These are phyloP conservation scores for Triangularia verruculosa DNA, from an alignment of 2,329 filamentous ascomycete species.

Conservation along the genomic window DNA sequence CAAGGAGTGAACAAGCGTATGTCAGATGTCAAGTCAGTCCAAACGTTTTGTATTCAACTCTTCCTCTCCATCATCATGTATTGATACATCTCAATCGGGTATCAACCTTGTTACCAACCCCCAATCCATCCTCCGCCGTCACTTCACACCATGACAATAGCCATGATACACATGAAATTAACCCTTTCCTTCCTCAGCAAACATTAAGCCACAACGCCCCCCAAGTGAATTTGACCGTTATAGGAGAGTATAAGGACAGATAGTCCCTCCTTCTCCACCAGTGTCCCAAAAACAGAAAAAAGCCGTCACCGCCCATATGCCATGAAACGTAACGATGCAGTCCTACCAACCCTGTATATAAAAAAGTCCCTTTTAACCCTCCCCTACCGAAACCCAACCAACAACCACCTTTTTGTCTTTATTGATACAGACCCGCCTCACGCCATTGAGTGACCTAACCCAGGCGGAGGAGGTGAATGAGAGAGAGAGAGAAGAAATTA, in stretches of 20 bases:
- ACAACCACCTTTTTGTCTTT: background rate
- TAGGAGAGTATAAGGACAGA: background rate
- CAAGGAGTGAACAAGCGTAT: too few relatives aligned
- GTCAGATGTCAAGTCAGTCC: too few relatives aligned
- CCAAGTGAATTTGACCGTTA: background rate
- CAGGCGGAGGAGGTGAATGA: background rate
- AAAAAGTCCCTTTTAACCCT: background rate
- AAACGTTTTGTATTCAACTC: too few relatives aligned
- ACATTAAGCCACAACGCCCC: background rate
- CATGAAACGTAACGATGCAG: background rate
- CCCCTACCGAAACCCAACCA: background rate
- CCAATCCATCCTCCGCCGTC: background rate
- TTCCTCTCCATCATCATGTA: background rate
- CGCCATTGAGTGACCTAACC: background rate
- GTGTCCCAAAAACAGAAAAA: conserved; percentile 5
- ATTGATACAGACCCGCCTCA: background rate
- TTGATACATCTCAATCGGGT: conserved; percentile 8
- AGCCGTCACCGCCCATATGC: conserved; percentile 9
- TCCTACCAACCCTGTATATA: background rate
- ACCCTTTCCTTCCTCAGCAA: background rate
- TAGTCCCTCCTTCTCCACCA: background rate
- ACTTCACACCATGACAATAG: background rate
- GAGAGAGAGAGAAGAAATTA: conserved; percentile 4
- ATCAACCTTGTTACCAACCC: conserved; percentile 11
- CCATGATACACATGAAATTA: conserved; percentile 2